Evolutionary conservation across 352 stramenopile genomes (phyloP), one percentile per base, ranked within the genome.

Genomic region (Blastocystis sp.): DNA sequence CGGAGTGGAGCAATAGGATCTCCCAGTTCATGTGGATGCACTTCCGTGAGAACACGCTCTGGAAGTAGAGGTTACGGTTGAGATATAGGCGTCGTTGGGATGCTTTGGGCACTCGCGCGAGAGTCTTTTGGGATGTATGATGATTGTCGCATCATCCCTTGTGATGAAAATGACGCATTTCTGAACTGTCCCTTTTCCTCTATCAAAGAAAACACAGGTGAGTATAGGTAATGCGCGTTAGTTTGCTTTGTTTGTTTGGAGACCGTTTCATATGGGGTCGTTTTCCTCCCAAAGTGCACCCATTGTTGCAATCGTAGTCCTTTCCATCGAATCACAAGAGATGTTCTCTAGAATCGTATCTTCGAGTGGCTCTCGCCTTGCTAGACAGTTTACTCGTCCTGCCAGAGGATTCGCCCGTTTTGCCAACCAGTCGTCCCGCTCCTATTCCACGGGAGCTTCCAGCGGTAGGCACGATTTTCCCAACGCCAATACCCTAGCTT

Each of bases 81-180:
- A 81, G 44, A 64, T 63, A 46, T 42, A 49, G 34, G 69, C 36
- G 53, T 81, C 27, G 4, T 61, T 81, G 36, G n/a, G 69, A 57
- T 49, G 53, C 54, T 57, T 61, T 54, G 40, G 24, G 69, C 69
- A 81, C 54, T 46, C 46, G 69, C 69, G 69, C 69, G 69, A 81
- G 69, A 81, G 69, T 81, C 51, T 81, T 75, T 81, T 76, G 42
- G 69, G 69, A 81, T 81, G 4, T 48, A 81, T 81, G 69, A 81
- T 81, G 69, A 81, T 27, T 38, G 44, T 63, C 11, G 44, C n/a
- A 38, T 54, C 69, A 64, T 49, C 49, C 53, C 38, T 64, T 81
- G 69, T 64, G 69, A 49, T 81, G 69, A 24, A 27, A 32, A 75
- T 46, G 27, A 29, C 36, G 9, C 1, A 32, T 49, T 44, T 36